These are phyloP conservation scores for Orobanche coerulescens DNA, from an alignment of 257 asterid genomes.

Conservation along the genomic window DNA sequence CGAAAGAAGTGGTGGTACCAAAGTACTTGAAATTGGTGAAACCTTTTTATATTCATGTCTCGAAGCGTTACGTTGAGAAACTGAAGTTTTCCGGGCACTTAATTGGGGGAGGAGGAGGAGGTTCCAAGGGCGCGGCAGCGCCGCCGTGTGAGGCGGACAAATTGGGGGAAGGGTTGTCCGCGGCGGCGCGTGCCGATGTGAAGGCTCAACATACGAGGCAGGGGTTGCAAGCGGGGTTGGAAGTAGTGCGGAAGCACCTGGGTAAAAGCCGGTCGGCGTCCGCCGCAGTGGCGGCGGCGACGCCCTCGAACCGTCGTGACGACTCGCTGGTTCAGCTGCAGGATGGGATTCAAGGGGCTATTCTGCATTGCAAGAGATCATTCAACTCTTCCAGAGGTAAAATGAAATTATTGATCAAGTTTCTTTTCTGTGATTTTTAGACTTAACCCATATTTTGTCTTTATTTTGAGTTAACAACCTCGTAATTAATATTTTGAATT, in stretches of 20 bases:
- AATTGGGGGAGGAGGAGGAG: constrained; percentile 26
- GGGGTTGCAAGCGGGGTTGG: constrained; percentile 61
- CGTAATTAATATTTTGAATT: no score
- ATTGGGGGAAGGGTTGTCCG: constrained; percentile 17
- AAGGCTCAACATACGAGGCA: constrained; percentile 37
- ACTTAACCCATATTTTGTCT: no score
- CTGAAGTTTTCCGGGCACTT: constrained; percentile 38
- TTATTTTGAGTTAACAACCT: no score
- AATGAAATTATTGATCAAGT: no score
- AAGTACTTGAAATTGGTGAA: constrained; percentile 79
- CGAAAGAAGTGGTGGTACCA: constrained; percentile 48
- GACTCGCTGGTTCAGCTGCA: constrained; percentile 70
- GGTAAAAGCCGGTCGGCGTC: constrained; percentile 83
- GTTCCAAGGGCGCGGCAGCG: constrained; percentile 19
- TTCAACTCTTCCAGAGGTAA: constrained; percentile 72
- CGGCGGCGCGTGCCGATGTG: constrained; percentile 16
- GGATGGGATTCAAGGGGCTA: constrained; percentile 88
- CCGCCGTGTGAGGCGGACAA: constrained; percentile 26
- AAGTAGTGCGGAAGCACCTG: constrained; percentile 50
- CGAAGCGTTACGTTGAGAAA: constrained; percentile 65
- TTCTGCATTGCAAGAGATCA: constrained; percentile 80
- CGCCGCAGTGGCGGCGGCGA: constrained; percentile 29
- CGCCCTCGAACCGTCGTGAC: constrained; percentile 53
- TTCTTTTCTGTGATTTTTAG: no score
- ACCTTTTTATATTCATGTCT: constrained; percentile 67